Conservation (phyloP, 2,329 filamentous ascomycete species). For the Nemania serpens region DNA sequence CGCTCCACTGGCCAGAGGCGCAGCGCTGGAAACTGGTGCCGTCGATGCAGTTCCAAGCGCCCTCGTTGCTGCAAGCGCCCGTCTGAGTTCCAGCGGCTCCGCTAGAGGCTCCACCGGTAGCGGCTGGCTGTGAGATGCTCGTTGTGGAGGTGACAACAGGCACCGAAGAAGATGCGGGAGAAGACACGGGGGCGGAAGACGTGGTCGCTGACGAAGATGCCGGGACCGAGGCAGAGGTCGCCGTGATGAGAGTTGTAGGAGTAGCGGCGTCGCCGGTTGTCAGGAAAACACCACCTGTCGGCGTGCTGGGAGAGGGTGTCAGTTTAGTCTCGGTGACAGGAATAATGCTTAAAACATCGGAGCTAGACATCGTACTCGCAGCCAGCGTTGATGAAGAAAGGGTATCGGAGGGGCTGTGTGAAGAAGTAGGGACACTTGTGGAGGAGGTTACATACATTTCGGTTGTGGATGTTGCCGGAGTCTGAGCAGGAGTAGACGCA, state of each 20-base stretch:
- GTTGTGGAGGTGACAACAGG: slow-evolving; percentile 21
- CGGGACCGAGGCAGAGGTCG: slow-evolving; percentile 19
- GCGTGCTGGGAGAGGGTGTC: slow-evolving; percentile 37
- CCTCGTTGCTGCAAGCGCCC: slow-evolving; percentile 55
- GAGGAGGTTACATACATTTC: slow-evolving; percentile 32
- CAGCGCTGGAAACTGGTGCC: slow-evolving; percentile 65
- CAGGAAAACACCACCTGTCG: slow-evolving; percentile 50
- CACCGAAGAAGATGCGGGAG: slow-evolving; percentile 24
- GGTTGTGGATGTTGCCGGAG: slow-evolving; percentile 26
- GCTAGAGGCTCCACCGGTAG: slow-evolving; percentile 28
- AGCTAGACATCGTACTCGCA: slow-evolving; percentile 1
- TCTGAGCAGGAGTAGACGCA: slow-evolving; percentile 20
- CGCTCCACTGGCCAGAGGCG: slow-evolving; percentile 61
- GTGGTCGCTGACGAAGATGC: slow-evolving; percentile 11
- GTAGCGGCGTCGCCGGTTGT: slow-evolving; percentile 39
- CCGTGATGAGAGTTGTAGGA: slow-evolving; percentile 34
- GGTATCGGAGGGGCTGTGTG: not conserved
- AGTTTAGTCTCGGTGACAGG: slow-evolving; percentile 31
- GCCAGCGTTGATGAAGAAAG: not conserved
- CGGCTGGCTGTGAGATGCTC: slow-evolving; percentile 29
- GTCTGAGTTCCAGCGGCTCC: slow-evolving; percentile 28
- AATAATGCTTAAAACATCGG: slow-evolving; percentile 30
- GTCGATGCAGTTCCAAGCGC: slow-evolving; percentile 62
- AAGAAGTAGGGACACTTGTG: slow-evolving; percentile 9
- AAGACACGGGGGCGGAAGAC: slow-evolving; percentile 14